Evolutionary conservation across 257 asterid species (phyloP), one percentile per base, ranked within the genome.

Genomic region (Primulina eburnea): DNA sequence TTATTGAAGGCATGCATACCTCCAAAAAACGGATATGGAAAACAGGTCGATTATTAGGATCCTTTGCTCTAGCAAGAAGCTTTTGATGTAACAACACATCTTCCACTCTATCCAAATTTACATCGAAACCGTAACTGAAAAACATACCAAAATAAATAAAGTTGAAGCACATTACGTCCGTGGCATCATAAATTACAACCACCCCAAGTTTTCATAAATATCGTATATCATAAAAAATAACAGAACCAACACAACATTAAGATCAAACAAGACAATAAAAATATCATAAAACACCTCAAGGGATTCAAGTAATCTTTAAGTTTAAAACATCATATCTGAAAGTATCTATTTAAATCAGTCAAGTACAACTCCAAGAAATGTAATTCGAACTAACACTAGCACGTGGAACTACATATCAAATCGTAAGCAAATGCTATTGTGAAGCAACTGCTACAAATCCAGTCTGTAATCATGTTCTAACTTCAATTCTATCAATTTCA

Each of bases 11-110:
- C 55, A 29, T 2, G 16, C 28, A 56, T 82, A 93, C 97, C 98
- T 93, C 97, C 57, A 87, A 64, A 71, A 82, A 82, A 32, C 95
- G 88, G 76, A 90, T 75, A 74, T 87, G 90, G 70, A 90, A 90
- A 79, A 81, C 88, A 67, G 97, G 99, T 77, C 77, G 92, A 76
- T 66, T 83, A 40, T 81, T 80, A 59, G 94, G 94, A 83, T 87
- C 89, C 78, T 84, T 90, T 30, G 99, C 99, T 78, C 59, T 71
- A 6, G 86, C 79, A 50, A 93, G 96, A 86, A 90, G 89, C 79
- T 81, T 85, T 63, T 79, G 94, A 76, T 93, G 99, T 75, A 93
- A 71, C 82, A 90, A 72, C 63, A 90, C 99, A 68, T 89, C 97
- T 83, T 93, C 97, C 69, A 79, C 97, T 82, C 85, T 86, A 66